Conservation (phyloP, 2,329 filamentous ascomycete genomes). For the Knufia petricola region DNA sequence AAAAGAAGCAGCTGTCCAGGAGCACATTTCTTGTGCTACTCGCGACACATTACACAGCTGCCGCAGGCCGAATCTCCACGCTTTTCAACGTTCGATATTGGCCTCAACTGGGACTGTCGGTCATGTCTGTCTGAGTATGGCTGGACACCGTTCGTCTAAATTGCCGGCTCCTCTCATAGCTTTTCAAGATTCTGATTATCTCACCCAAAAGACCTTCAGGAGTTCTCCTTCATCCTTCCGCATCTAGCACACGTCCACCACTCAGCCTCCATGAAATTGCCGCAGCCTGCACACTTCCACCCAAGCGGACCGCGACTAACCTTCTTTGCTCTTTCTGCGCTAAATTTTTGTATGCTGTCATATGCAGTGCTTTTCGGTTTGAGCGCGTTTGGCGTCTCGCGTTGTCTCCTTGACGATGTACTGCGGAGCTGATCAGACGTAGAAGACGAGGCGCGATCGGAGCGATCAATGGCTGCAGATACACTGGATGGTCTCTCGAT, state of each 20-base stretch:
- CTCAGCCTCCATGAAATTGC: conserved; percentile 53
- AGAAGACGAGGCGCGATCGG: conserved; percentile 3
- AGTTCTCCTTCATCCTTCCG: conserved; percentile 48
- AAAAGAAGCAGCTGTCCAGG: too few relatives aligned
- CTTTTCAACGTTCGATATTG: too few relatives aligned
- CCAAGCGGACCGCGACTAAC: conserved; percentile 44
- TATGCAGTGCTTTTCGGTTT: conserved; percentile 25
- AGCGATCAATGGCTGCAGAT: conserved; percentile 21
- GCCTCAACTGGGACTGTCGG: too few relatives aligned
- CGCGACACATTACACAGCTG: too few relatives aligned
- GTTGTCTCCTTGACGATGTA: conserved; percentile 3
- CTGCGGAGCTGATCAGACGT: neutral
- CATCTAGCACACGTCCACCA: conserved; percentile 57
- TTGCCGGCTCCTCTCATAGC: too few relatives aligned
- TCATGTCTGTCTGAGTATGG: too few relatives aligned
- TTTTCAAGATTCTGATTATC: too few relatives aligned
- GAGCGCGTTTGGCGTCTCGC: conserved; percentile 10
- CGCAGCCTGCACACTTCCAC: conserved; percentile 51
- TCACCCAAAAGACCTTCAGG: conserved; percentile 25
- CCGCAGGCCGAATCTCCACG: too few relatives aligned
- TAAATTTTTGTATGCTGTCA: conserved; percentile 30
- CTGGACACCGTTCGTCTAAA: too few relatives aligned
- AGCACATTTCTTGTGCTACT: too few relatives aligned
- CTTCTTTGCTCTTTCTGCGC: conserved; percentile 35
- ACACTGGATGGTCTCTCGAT: conserved; percentile 42